Evolutionary conservation across 805 yeast genomes (phyloP), one percentile per base, ranked within the genome.

Genomic region (Candida yuanshanica): DNA sequence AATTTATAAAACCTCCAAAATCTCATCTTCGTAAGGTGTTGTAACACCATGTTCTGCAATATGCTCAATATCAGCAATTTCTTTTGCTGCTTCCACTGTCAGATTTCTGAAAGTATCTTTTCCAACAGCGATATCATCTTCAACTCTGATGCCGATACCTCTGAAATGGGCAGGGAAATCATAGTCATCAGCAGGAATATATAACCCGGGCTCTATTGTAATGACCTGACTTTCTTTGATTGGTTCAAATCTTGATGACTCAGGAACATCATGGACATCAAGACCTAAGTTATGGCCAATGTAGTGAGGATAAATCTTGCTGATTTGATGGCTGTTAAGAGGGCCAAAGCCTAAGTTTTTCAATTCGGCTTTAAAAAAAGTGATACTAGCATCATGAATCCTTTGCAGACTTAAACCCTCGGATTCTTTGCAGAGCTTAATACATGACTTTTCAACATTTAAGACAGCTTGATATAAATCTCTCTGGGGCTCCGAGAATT

Each of bases 131-230:
- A 91, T 74, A 60, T 93, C 90, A 64, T 93, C 99, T 62, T 93
- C 99, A 24, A 93, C 84, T 53, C 99, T 78, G 20, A 93, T 84
- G 2, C 98, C 99, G 38, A 93, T 82, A 23, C 90, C 90, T 55
- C 86, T 81, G 66, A 77, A 91, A 51, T 78, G 78, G 46, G 74
- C 70, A 18, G 99, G 98, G 72, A 81, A 91, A 43, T 67, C 69
- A 20, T 57, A 50, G 41, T 74, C 79, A 49, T 75, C 70, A 10
- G 4, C 18, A 1, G 99, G 98, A 33, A 95, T 75, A 59, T 93
- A 93, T 22, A 93, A 72, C 21, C 99, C 99, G 0, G 99, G 99
- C 60, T 95, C 99, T 20, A 95, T 79, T 2, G 99, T 93, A 36
- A 93, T 70, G 4, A 91, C 97, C 58, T 88, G 95, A 18, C 90